A percentile compares a stretch with the other conserved stretches of the same genome.
Conservation (phyloP, 495 filamentous ascomycete species). For the Penicillium soppii region DNA sequence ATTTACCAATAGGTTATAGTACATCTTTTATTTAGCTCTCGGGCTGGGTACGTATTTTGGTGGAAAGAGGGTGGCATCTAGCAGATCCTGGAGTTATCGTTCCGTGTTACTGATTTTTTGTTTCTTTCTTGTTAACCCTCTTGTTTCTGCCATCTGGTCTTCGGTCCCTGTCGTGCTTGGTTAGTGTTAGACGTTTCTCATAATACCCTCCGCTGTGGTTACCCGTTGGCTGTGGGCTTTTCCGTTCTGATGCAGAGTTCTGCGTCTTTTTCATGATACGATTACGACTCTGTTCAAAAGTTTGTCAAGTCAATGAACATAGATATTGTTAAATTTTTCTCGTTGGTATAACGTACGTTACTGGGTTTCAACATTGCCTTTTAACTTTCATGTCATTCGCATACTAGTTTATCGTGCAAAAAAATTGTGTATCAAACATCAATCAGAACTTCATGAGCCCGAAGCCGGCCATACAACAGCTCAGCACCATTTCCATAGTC, state of each 20-base stretch:
- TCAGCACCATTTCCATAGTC: background rate
- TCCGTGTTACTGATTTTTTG: background rate
- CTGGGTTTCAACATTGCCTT: background rate
- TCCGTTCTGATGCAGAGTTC: conserved; percentile 5
- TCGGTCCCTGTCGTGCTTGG: conserved; percentile 10
- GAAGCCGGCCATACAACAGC: background rate
- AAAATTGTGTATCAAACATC: conserved; percentile 4
- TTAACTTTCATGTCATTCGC: background rate
- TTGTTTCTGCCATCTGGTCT: conserved; percentile 6
- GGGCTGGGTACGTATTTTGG: background rate
- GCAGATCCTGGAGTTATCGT: conserved; percentile 10
- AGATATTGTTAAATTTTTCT: background rate
- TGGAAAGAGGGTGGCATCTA: conserved; percentile 3
- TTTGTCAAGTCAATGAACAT: conserved; percentile 8
- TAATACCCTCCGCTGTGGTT: conserved; percentile 13
- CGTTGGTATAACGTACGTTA: too few relatives aligned
- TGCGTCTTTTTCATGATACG: conserved; percentile 6
- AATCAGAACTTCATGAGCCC: conserved; percentile 10
- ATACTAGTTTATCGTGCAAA: background rate
- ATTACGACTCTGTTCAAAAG: conserved; percentile 14
- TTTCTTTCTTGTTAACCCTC: background rate
- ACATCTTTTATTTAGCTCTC: background rate
- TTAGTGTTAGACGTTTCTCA: conserved; percentile 6
- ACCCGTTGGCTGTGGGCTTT: conserved; percentile 8
- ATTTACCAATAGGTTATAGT: background rate